Percentiles rank a stretch among this genome's conserved stretches.
Conservation (phyloP, 2,329 filamentous ascomycete genomes). For the Aspergillus sp. region DNA sequence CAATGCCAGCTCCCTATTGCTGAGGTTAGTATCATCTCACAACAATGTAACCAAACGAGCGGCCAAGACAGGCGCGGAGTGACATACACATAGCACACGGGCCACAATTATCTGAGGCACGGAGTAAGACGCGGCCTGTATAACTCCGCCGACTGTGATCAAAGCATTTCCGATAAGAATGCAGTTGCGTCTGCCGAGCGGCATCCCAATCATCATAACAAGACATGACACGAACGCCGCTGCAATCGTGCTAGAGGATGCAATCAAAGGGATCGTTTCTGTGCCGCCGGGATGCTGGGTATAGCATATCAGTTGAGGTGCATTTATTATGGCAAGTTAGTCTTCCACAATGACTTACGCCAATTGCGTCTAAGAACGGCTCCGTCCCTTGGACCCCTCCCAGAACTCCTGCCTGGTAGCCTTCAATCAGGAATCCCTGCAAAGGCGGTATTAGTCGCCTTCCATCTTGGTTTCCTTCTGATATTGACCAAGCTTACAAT, state of each 20-base stretch:
- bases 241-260: slow-evolving; percentile 21
- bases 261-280: slow-evolving; percentile 23
- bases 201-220: slow-evolving; percentile 29
- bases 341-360: not conserved
- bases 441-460: not conserved
- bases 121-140: slow-evolving; percentile 30
- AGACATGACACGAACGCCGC: slow-evolving; percentile 21
- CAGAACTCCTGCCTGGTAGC: slow-evolving; percentile 27
- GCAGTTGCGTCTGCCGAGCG: slow-evolving; percentile 7
- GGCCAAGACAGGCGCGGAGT: not conserved
- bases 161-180: slow-evolving; percentile 28
- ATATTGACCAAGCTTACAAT: not conserved
- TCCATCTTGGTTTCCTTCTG: not conserved
- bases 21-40: not conserved
- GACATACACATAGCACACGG: slow-evolving; percentile 20
- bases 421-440: slow-evolving; percentile 27
- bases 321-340: not conserved
- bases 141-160: slow-evolving; percentile 27
- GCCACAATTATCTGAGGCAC: slow-evolving; percentile 31
- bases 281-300: not conserved
- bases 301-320: not conserved
- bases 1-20: not conserved
- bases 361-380: slow-evolving; percentile 21
- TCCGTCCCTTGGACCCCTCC: slow-evolving; percentile 22
- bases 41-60: not conserved